Conservation (phyloP, 2,329 filamentous ascomycete genomes). For the Xylariaceae sp. region DNA sequence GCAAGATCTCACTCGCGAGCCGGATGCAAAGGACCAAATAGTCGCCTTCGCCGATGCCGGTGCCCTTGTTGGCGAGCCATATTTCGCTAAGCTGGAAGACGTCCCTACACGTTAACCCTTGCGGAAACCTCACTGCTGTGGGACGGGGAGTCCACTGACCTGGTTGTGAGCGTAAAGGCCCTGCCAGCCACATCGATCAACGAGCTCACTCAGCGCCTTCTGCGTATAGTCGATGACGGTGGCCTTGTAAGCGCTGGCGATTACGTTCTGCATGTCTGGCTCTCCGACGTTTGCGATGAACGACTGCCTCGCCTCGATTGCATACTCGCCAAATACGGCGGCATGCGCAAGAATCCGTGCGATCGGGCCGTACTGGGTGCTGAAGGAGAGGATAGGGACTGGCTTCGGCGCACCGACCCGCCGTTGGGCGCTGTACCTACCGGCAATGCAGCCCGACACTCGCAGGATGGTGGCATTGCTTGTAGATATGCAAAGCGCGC, state of each 20-base stretch:
- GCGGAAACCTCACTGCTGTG: neutral
- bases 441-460: constrained; percentile 3
- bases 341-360: constrained; percentile 3
- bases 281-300: constrained; percentile 6
- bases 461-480: constrained; percentile 4
- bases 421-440: constrained; percentile 4
- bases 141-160: constrained; percentile 3
- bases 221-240: constrained; percentile 8
- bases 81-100: no score
- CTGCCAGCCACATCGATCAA: constrained; percentile 9
- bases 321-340: constrained; percentile 3
- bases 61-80: no score
- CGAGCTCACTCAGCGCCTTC: constrained; percentile 3
- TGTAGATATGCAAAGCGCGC: constrained; percentile 1
- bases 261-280: constrained; percentile 5
- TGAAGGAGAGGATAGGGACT: constrained; percentile 7
- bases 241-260: constrained; percentile 3
- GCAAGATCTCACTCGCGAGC: no score
- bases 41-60: no score
- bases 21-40: no score
- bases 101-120: no score
- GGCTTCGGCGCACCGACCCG: neutral
- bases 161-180: constrained; percentile 6
- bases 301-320: constrained; percentile 3
- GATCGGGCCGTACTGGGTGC: constrained; percentile 8